These are phyloP conservation scores for Dendrobium catenatum DNA, from an alignment of 106 monocot genomes.

Conservation along the genomic window DNA sequence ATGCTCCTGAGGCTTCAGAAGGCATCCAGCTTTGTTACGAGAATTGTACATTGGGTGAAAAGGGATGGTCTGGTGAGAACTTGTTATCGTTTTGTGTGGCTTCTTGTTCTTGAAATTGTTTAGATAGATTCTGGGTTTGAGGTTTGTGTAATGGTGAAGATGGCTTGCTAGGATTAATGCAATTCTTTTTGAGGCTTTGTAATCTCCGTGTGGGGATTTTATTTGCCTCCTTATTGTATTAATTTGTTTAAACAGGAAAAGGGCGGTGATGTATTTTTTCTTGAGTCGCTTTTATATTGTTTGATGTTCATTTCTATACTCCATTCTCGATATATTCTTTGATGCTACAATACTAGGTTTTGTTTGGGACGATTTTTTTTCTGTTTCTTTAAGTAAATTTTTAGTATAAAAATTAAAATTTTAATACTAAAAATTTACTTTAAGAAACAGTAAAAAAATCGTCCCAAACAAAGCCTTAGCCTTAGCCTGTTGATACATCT, in stretches of 20 bases:
- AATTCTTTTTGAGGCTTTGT: conserved; percentile 37
- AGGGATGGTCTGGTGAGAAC: background rate
- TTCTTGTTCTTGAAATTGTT: background rate
- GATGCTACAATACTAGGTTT: too few species aligned
- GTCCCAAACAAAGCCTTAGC: too few species aligned
- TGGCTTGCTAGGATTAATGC: background rate
- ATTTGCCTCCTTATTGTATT: conserved; percentile 21
- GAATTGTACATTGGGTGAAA: background rate
- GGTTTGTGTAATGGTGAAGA: background rate
- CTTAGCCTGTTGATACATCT: too few species aligned
- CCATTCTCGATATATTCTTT: too few species aligned
- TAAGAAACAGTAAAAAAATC: too few species aligned
- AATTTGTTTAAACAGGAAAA: conserved; percentile 7
- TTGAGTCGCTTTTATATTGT: background rate
- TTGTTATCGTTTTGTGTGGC: background rate
- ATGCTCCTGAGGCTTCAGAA: too few species aligned
- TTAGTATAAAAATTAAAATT: too few species aligned
- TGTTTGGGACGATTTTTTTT: too few species aligned
- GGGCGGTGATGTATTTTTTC: background rate
- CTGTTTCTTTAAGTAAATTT: too few species aligned
- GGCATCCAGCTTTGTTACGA: background rate
- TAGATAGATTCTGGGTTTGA: background rate
- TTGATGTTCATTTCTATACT: too few species aligned
- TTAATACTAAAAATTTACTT: too few species aligned
- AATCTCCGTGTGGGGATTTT: background rate